These are phyloP conservation scores for Trichophaea hybrida DNA, from an alignment of 2,329 filamentous ascomycete species.

Conservation along the genomic window DNA sequence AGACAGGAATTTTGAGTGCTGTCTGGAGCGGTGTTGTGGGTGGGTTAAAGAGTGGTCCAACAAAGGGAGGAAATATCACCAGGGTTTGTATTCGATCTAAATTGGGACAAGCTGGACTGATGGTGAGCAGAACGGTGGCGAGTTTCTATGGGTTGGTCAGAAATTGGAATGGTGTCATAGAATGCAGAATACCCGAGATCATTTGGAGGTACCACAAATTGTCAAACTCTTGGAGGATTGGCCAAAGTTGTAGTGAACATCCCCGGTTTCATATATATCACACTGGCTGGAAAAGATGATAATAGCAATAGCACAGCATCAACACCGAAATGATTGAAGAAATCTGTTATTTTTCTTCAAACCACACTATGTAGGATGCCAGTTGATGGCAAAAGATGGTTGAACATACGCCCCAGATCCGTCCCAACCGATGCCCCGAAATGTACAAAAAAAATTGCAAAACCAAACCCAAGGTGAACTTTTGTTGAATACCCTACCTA, in stretches of 20 bases:
- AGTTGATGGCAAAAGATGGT: constrained; percentile 4
- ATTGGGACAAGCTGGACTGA: not conserved
- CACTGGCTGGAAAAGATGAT: not conserved
- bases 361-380: not conserved
- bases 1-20: constrained; percentile 39
- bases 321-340: not conserved
- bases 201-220: constrained; percentile 55
- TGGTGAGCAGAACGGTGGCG: constrained; percentile 35
- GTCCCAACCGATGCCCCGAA: not conserved
- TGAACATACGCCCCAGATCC: constrained; percentile 1
- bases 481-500: constrained; percentile 7
- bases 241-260: not conserved
- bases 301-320: not conserved
- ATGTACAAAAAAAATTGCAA: not conserved
- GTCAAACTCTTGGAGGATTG: constrained; percentile 42
- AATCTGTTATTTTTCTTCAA: not conserved
- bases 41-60: constrained; percentile 46
- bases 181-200: constrained; percentile 66
- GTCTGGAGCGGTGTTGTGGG: constrained; percentile 44
- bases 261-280: no score
- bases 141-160: constrained; percentile 54
- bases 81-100: constrained; percentile 43
- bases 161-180: constrained; percentile 67
- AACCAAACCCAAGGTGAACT: not conserved
- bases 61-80: constrained; percentile 49